These are phyloP conservation scores for Chloropicon primus DNA, from an alignment of 139 green algal genomes.

Conservation along the genomic window DNA sequence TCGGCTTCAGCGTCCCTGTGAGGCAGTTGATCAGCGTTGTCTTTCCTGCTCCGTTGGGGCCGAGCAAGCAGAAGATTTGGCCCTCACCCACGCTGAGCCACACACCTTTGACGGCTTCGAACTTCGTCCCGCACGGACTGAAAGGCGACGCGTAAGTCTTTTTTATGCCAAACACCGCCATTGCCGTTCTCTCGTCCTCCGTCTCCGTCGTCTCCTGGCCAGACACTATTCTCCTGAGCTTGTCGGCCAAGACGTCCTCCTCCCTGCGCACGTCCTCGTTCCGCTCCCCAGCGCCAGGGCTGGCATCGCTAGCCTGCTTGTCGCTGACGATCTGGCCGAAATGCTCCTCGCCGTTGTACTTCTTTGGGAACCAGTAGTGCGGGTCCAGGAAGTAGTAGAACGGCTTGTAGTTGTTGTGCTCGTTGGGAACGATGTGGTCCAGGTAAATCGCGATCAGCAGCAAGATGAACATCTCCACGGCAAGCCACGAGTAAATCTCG, in stretches of 20 bases:
- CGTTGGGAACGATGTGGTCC: constrained; percentile 78
- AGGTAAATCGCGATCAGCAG: constrained; percentile 60
- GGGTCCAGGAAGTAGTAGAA: constrained; percentile 43
- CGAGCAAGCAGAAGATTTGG: constrained; percentile 72
- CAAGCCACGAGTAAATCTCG: constrained; percentile 26
- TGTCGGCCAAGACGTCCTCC: not conserved
- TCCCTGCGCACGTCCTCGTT: not conserved
- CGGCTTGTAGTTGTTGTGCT: constrained; percentile 26
- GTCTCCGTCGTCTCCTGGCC: not conserved
- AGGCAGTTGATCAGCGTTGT: constrained; percentile 86
- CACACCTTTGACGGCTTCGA: constrained; percentile 61
- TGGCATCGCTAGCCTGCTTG: not conserved
- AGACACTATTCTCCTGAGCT: not conserved
- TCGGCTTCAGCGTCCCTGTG: constrained; percentile 39
- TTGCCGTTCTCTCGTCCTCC: constrained; percentile 11
- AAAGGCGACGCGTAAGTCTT: constrained; percentile 36
- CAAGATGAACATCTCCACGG: constrained; percentile 38
- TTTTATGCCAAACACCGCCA: constrained; percentile 72
- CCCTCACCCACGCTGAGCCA: constrained; percentile 66
- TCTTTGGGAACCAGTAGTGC: constrained; percentile 39
- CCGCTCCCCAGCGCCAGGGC: not conserved
- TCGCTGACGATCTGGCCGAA: not conserved
- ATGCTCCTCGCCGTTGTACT: not conserved
- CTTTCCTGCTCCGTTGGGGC: constrained; percentile 59
- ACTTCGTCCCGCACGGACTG: constrained; percentile 14